Conservation (phyloP, 306 rosid species). For the Geum urbanum region DNA sequence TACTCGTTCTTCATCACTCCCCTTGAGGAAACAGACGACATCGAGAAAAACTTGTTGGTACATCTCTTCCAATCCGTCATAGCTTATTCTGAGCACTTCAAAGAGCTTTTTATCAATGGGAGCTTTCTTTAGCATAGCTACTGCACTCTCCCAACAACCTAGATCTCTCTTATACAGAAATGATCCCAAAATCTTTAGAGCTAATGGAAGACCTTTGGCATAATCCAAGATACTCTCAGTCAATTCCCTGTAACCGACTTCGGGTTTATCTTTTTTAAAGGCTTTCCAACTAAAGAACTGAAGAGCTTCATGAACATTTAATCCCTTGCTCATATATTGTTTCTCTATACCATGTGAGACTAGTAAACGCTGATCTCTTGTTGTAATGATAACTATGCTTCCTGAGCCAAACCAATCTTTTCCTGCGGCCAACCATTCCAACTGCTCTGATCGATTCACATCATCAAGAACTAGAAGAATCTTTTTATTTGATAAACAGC, state of each 20-base stretch:
- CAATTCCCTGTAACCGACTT: not conserved
- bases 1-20: not conserved
- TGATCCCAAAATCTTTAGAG: not conserved
- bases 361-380: not conserved
- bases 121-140: not conserved
- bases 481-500: not conserved
- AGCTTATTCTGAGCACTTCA: constrained; percentile 2
- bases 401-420: constrained; percentile 1
- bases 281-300: not conserved
- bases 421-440: not conserved
- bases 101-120: not conserved
- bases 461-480: constrained; percentile 5
- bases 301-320: constrained; percentile 2
- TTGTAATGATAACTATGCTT: not conserved
- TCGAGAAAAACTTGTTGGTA: constrained; percentile 1
- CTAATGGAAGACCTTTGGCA: constrained; percentile 4
- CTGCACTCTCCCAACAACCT: not conserved
- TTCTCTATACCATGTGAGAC: not conserved
- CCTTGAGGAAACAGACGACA: constrained; percentile 1
- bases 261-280: not conserved
- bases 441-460: not conserved
- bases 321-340: not conserved
- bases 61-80: not conserved
- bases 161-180: not conserved
- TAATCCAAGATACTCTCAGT: not conserved